Percentiles rank a stretch among this genome's conserved stretches.
phyloP scores from a whole-genome alignment of 257 asterid genomes.

The Nicotiana noctiflora region DNA sequence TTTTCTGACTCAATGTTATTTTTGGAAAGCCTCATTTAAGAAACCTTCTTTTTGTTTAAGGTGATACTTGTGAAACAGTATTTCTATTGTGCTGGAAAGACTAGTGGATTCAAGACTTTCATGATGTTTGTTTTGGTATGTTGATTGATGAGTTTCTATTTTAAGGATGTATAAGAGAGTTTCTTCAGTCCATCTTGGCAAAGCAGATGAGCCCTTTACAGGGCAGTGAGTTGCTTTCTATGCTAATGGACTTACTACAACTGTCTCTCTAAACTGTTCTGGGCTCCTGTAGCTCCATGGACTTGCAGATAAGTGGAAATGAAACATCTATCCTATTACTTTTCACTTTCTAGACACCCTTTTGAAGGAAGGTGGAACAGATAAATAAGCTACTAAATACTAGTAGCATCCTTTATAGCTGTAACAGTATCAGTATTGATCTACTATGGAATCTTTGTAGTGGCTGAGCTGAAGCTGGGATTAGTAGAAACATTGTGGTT shows the following conservation, averaged over 20 bases:
- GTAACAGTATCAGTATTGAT: no score
- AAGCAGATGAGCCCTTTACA: constrained; percentile 13
- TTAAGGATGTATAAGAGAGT: not conserved
- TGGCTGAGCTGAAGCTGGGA: no score
- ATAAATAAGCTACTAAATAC: no score
- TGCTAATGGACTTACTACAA: constrained; percentile 47
- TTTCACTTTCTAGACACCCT: no score
- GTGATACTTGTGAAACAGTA: not conserved
- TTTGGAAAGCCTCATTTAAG: not conserved
- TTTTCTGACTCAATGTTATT: no score
- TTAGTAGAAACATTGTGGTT: no score
- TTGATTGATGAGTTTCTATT: no score
- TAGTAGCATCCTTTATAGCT: no score
- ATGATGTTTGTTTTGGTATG: no score
- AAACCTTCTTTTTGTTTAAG: not conserved
- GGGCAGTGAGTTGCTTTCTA: constrained; percentile 43
- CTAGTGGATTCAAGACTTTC: not conserved
- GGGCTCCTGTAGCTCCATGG: constrained; percentile 24
- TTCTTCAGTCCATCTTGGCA: constrained; percentile 46
- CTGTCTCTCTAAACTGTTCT: constrained; percentile 35
- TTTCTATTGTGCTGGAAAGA: not conserved
- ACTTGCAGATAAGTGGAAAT: constrained; percentile 48
- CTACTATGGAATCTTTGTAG: no score
- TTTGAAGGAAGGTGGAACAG: no score
- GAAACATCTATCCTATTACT: constrained; percentile 16